Evolutionary conservation across 2,329 filamentous ascomycete species (phyloP), one percentile per base, ranked within the genome.

Genomic region (Aspergillus alliaceus): DNA sequence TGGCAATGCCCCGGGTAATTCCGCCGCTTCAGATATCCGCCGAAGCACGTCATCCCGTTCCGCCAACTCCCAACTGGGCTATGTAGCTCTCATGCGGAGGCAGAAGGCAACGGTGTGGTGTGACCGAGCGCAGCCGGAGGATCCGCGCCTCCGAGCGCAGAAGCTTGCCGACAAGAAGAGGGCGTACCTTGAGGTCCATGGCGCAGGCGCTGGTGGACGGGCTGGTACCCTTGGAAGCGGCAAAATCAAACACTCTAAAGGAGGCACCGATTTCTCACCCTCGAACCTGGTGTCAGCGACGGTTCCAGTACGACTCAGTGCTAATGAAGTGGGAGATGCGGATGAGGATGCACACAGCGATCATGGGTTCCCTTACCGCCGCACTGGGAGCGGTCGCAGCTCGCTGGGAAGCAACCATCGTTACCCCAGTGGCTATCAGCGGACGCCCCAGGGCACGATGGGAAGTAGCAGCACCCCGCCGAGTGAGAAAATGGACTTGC

Each of bases 101-200:
- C 95, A 99, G 77, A 98, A 98, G 74, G 95, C 92, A 31, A 99
- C 95, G 0, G 95, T 99, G 4, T 99, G 95, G 95, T 97, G 93
- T 79, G 95, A 98, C 72, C 89, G 93, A 53, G 85, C 93, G 9
- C 95, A 99, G 73, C 87, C 90, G 60, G 92, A 98, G 75, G 95
- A 99, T 72, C 91, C 93, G 0, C 85, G 91, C 51, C 79, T 95
- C 56, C 79, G 89, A 4, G 92, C 91, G 27, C 89, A 93, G 68
- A 92, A 96, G 73, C 86, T 90, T 57, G 89, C 90, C 35, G 95
- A 93, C 57, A 96, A 95, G 80, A 87, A 90, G 79, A 84, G 92
- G 49, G 95, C 95, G 12, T 88, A 88, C 55, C 86, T 90, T 67
- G 92, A 97, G 77, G 88, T 98, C 7, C 86, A 88, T 49, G 90